Evolutionary conservation across 495 filamentous ascomycete species (phyloP), one percentile per base, ranked within the genome.

Genomic region (Darksidea phi): DNA sequence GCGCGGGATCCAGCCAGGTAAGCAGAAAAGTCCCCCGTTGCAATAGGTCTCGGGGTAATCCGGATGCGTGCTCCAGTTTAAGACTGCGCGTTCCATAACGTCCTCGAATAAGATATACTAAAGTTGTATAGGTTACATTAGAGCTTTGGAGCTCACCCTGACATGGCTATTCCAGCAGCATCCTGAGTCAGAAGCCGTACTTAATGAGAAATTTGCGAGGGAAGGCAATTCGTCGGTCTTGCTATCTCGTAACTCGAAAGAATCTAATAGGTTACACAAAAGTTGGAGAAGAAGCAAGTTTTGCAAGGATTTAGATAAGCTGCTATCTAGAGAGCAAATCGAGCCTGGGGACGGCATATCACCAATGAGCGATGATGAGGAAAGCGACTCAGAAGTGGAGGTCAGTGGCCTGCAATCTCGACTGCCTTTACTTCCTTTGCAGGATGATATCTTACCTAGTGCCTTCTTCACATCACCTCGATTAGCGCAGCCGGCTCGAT

Each of bases 1-100:
- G 70, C 80, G 88, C 46, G 88, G 86, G 0, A 76, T 87, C 21
- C 82, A 82, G 42, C 79, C 82, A 34, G 85, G 85, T 41, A 32
- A 32, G 28, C 28, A 32, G 28, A 4, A 10, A 32, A n/a, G n/a
- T n/a, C n/a, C n/a, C n/a, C n/a, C n/a, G n/a, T n/a, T n/a, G n/a
- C n/a, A n/a, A n/a, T n/a, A n/a, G n/a, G n/a, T n/a, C n/a, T n/a
- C n/a, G n/a, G n/a, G n/a, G n/a, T n/a, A n/a, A n/a, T n/a, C n/a
- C n/a, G n/a, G 28, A 32, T 32, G 28, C 28, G 28, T 32, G 10
- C 3, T 32, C 28, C 28, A 32, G 28, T 4, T 32, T 4, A 32
- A 32, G 28, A 10, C 28, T 32, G 28, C 28, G 28, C 28, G 28
- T 4, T 32, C 28, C 28, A 10, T 10, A 32, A 32, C 10, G 10